Percentiles rank a stretch among this genome's conserved stretches.
Conservation (phyloP, 306 rosid species). For the Medicago arabica region DNA sequence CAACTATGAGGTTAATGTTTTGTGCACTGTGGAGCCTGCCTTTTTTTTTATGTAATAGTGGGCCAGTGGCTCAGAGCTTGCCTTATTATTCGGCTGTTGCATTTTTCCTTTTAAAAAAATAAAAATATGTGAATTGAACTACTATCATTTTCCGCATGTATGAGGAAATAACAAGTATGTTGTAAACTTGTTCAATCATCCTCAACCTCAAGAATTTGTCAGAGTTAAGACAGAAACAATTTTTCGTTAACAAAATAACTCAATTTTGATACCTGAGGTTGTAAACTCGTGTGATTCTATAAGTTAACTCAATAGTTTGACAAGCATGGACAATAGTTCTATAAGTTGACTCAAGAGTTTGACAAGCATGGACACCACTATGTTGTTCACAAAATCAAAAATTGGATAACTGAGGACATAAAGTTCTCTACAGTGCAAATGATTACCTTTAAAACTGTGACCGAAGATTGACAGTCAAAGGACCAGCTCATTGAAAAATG, state of each 20-base stretch:
- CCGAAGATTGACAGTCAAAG: conserved; percentile 9
- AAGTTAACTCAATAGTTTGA: not conserved
- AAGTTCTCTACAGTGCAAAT: conserved; percentile 9
- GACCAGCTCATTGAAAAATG: conserved; percentile 10
- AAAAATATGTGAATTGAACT: not conserved
- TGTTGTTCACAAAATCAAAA: conserved; percentile 1
- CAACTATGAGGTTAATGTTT: not conserved
- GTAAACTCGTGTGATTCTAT: no score
- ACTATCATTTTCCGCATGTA: not conserved
- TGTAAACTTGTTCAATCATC: not conserved
- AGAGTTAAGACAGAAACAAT: not conserved
- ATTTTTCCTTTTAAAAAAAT: no score
- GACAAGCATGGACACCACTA: not conserved
- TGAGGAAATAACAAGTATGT: not conserved
- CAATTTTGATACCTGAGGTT: no score
- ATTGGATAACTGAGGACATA: not conserved
- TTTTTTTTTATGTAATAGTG: no score
- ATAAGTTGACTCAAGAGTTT: not conserved
- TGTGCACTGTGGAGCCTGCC: not conserved
- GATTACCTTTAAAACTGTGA: not conserved
- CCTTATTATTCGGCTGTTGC: no score
- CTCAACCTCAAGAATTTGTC: not conserved
- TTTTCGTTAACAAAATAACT: no score
- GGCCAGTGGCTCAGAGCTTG: no score
- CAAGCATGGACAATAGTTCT: no score